phyloP scores from a whole-genome alignment of 352 stramenopile genomes.

The Albugo laibachii region DNA sequence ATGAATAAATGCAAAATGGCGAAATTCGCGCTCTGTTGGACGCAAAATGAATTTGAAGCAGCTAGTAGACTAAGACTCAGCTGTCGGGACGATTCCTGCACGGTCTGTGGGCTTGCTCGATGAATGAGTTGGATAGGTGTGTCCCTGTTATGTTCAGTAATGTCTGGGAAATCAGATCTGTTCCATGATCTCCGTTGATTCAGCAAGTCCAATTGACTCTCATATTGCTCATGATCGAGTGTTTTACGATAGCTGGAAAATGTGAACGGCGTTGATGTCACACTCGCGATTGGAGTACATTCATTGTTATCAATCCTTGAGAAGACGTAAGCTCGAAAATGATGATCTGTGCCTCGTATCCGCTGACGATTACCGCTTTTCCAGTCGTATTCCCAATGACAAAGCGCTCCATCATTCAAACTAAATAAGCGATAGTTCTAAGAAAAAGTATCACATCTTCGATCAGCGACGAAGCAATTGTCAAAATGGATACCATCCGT shows the following conservation, averaged over 20 bases:
- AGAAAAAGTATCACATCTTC: neutral
- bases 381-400: conserved; percentile 37
- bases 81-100: too few relatives aligned
- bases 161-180: too few relatives aligned
- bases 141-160: too few relatives aligned
- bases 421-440: neutral
- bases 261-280: conserved; percentile 18
- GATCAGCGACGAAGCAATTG: neutral
- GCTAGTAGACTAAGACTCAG: too few relatives aligned
- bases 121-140: too few relatives aligned
- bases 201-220: too few relatives aligned
- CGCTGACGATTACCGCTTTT: conserved; percentile 28
- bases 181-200: too few relatives aligned
- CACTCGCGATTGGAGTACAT: conserved; percentile 14
- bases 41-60: too few relatives aligned
- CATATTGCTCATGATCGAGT: conserved; percentile 6
- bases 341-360: conserved; percentile 16
- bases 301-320: neutral
- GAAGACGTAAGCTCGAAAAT: conserved; percentile 23
- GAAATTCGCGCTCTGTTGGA: too few relatives aligned
- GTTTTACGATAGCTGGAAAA: conserved; percentile 17
- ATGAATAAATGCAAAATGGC: too few relatives aligned
- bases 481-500: neutral
- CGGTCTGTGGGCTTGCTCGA: too few relatives aligned
- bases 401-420: neutral